A percentile compares a stretch with the other conserved stretches of the same genome.
phyloP scores from a whole-genome alignment of 202 grass and related monocot species.

The Digitaria exilis region DNA sequence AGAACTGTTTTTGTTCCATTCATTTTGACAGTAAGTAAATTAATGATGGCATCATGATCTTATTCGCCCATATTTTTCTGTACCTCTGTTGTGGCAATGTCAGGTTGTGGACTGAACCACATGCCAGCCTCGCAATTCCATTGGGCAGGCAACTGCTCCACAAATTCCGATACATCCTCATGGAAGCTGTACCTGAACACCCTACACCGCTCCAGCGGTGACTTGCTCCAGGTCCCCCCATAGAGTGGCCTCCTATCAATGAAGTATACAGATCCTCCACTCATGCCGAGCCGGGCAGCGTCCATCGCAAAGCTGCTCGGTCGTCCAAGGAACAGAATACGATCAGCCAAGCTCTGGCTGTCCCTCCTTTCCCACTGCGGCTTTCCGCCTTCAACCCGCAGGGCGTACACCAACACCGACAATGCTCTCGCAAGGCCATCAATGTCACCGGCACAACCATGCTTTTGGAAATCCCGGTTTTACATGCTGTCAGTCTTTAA shows the following conservation, averaged over 20 bases:
- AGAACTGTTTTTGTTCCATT: too few species aligned
- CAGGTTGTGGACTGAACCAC: neutral
- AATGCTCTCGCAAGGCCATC: neutral
- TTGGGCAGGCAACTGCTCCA: neutral
- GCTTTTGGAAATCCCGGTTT: too few species aligned
- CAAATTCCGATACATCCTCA: neutral
- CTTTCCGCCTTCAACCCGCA: neutral
- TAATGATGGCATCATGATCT: too few species aligned
- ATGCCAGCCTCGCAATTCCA: too few species aligned
- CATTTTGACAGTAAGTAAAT: too few species aligned
- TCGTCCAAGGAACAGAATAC: neutral
- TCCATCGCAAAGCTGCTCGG: neutral
- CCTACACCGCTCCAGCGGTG: neutral
- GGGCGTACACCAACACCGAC: neutral
- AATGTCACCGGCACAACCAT: too few species aligned
- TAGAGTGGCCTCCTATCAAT: neutral
- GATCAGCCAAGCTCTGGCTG: neutral
- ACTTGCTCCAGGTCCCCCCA: neutral
- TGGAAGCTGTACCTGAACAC: conserved; percentile 15
- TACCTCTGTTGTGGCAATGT: too few species aligned
- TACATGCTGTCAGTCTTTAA: too few species aligned
- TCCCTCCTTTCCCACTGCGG: neutral
- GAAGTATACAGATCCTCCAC: neutral
- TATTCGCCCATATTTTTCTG: too few species aligned
- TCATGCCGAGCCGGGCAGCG: neutral